Evolutionary conservation across 768 basidiomycete genomes (phyloP).

Genomic region (Pisolithus microcarpus): DNA sequence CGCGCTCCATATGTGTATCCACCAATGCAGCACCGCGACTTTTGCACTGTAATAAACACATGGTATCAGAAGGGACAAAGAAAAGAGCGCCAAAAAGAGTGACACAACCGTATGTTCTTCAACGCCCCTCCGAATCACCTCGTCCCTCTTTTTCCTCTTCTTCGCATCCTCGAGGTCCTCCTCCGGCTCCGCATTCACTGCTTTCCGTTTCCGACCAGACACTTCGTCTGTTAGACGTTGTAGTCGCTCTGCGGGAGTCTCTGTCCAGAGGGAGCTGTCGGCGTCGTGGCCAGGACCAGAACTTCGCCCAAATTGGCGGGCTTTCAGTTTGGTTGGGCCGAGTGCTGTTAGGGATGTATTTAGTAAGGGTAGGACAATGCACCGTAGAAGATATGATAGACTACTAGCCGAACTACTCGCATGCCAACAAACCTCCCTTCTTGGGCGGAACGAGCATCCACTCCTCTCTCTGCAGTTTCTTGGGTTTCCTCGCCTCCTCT

Average conservation of each 20-base stretch:
- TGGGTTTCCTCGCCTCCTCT: slow-evolving; percentile 77
- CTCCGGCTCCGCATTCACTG: slow-evolving; percentile 44
- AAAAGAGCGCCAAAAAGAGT: background rate
- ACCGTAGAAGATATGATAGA: no score
- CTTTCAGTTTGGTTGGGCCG: slow-evolving; percentile 78
- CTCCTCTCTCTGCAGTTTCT: slow-evolving; percentile 79
- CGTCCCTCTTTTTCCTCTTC: slow-evolving; percentile 59
- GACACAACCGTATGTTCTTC: slow-evolving; percentile 71
- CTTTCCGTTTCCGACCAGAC: slow-evolving; percentile 79
- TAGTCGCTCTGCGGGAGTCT: slow-evolving; percentile 89
- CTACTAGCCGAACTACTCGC: background rate
- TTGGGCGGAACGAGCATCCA: slow-evolving; percentile 98
- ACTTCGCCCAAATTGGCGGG: slow-evolving; percentile 71
- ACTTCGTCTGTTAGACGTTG: slow-evolving; percentile 92
- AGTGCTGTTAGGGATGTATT: slow-evolving; percentile 45
- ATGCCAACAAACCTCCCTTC: slow-evolving; percentile 50
- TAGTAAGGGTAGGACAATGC: background rate
- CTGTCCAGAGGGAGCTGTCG: slow-evolving; percentile 86
- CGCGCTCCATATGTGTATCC: slow-evolving; percentile 40
- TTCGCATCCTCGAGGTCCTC: slow-evolving; percentile 30
- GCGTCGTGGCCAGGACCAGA: slow-evolving; percentile 31
- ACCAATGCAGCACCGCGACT: slow-evolving; percentile 50
- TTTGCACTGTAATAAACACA: slow-evolving; percentile 30
- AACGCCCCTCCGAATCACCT: slow-evolving; percentile 62
- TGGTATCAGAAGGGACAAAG: background rate